phyloP scores from a whole-genome alignment of 257 asterid species.

The Coffea eugenioides region DNA sequence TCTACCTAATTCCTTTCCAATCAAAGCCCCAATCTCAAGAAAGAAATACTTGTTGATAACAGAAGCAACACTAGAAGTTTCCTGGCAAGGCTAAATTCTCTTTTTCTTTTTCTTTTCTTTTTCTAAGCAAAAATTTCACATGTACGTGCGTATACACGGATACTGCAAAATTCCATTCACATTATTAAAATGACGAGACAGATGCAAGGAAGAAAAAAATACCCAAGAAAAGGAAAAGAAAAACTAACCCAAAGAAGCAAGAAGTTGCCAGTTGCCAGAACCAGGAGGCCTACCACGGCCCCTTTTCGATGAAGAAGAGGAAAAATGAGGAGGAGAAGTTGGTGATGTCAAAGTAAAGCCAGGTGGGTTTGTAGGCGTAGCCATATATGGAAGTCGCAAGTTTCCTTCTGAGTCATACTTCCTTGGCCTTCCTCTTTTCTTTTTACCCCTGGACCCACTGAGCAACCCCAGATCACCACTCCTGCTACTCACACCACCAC shows the following conservation, averaged over 20 bases:
- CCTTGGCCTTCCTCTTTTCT: constrained; percentile 89
- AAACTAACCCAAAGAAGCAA: constrained; percentile 67
- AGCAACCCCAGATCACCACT: constrained; percentile 28
- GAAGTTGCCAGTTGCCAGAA: constrained; percentile 51
- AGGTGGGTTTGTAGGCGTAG: constrained; percentile 40
- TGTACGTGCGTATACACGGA: background rate
- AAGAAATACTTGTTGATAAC: background rate
- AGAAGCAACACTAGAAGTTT: background rate
- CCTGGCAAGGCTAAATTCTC: background rate
- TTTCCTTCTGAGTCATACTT: constrained; percentile 85
- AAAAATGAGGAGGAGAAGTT: constrained; percentile 31
- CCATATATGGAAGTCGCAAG: constrained; percentile 49
- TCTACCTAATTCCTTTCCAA: background rate
- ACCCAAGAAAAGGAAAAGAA: too few species aligned
- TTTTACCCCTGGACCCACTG: constrained; percentile 45
- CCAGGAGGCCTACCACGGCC: constrained; percentile 60
- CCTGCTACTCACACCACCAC: constrained; percentile 23
- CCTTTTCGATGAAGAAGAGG: constrained; percentile 42
- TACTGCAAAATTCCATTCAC: background rate
- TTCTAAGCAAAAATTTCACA: constrained; percentile 4
- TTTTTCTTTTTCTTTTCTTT: background rate
- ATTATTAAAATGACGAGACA: background rate
- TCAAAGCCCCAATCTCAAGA: background rate
- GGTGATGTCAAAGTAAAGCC: constrained; percentile 67
- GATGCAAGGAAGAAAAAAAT: background rate